Percentiles rank a stretch among this genome's conserved stretches.
phyloP scores from a whole-genome alignment of 75 land plant species.

The Selaginella moellendorffii region DNA sequence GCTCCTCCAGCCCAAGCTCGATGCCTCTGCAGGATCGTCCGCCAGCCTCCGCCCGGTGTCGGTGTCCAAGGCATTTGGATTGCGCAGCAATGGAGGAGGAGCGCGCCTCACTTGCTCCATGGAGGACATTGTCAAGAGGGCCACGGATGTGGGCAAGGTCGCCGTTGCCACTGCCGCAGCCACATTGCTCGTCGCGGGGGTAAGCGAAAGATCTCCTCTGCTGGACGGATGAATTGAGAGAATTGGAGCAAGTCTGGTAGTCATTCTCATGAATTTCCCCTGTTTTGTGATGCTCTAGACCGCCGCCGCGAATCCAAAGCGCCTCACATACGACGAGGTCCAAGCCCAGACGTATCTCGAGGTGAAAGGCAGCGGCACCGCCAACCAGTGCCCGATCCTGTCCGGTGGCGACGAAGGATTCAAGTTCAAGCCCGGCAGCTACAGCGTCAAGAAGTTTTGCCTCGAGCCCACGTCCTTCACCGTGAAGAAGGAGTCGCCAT shows the following conservation, averaged over 20 bases:
- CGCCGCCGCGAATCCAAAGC: slow-evolving; percentile 72
- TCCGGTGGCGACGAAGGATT: slow-evolving; percentile 53
- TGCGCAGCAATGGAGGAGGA: slow-evolving; percentile 20
- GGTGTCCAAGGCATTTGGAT: slow-evolving; percentile 46
- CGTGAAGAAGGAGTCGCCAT: slow-evolving; percentile 74
- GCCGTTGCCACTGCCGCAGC: slow-evolving; percentile 78
- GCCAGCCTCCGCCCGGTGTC: neutral
- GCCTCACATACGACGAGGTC: slow-evolving; percentile 77
- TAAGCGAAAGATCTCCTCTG: slow-evolving; percentile 14
- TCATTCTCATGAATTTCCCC: neutral
- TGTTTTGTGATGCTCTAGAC: slow-evolving; percentile 18
- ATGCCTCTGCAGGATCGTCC: slow-evolving; percentile 16
- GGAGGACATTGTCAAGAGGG: slow-evolving; percentile 50
- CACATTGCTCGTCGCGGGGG: slow-evolving; percentile 70
- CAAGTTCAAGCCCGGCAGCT: slow-evolving; percentile 74
- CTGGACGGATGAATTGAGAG: neutral
- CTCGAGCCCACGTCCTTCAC: slow-evolving; percentile 94
- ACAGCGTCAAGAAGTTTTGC: slow-evolving; percentile 74
- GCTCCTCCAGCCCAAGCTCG: neutral
- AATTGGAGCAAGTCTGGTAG: neutral
- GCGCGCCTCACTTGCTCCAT: slow-evolving; percentile 58
- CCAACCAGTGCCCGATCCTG: slow-evolving; percentile 94
- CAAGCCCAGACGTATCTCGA: slow-evolving; percentile 81
- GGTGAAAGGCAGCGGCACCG: slow-evolving; percentile 90
- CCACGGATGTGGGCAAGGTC: slow-evolving; percentile 53